Evolutionary conservation across 768 basidiomycete genomes (phyloP).

Genomic region (Termitomyces sp.): DNA sequence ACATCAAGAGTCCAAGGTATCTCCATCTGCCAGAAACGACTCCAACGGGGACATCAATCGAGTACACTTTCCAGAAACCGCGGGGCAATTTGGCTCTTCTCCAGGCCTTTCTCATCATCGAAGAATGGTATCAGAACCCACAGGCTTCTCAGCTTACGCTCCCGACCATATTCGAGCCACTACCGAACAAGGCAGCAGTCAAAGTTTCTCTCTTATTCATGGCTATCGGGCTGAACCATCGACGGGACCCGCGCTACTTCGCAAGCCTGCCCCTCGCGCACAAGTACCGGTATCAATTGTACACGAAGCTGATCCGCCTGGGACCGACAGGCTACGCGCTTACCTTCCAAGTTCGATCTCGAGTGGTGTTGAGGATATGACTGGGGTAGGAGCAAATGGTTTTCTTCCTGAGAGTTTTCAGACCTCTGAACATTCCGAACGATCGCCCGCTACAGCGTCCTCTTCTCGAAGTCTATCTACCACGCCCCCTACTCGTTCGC

Average conservation of each 20-base stretch:
- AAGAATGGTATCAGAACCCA: conserved; percentile 31
- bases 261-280: conserved; percentile 60
- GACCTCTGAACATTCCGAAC: conserved; percentile 15
- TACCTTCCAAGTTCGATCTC: conserved; percentile 52
- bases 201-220: conserved; percentile 1
- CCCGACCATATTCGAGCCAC: conserved; percentile 27
- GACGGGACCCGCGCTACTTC: conserved; percentile 29
- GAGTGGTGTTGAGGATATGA: conserved; percentile 54
- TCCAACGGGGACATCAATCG: conserved; percentile 18
- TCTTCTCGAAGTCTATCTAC: conserved; percentile 2
- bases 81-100: conserved; percentile 5
- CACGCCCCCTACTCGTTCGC: conserved; percentile 6
- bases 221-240: conserved; percentile 12
- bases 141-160: background rate
- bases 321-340: conserved; percentile 27
- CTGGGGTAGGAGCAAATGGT: conserved; percentile 48
- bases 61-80: conserved; percentile 12
- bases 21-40: conserved; percentile 21
- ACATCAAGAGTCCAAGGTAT: conserved; percentile 25
- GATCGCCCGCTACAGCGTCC: background rate
- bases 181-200: conserved; percentile 17
- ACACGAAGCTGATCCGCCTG: conserved; percentile 25
- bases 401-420: conserved; percentile 29
- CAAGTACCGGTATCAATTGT: conserved; percentile 61
- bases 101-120: conserved; percentile 25